Evolutionary conservation across 768 basidiomycete species (phyloP).

Genomic region (Boletus reticuloceps): DNA sequence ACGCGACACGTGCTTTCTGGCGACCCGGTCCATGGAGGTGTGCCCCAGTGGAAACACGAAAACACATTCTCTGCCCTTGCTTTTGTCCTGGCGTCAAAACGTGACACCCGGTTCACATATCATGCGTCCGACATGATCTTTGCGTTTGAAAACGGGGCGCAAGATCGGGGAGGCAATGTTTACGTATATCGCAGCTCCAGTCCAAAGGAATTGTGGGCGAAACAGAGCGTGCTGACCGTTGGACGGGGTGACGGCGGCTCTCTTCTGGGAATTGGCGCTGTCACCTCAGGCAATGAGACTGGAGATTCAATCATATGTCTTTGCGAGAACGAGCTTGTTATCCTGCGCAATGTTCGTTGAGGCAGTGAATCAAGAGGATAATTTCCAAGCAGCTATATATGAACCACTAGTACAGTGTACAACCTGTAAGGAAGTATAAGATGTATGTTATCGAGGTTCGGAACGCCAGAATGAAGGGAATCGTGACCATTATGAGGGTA

Average conservation of each 20-base stretch:
- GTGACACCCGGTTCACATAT: conserved; percentile 83
- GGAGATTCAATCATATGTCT: conserved; percentile 58
- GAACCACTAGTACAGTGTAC: conserved; percentile 31
- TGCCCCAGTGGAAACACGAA: conserved; percentile 63
- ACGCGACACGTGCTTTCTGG: conserved; percentile 51
- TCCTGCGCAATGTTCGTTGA: conserved; percentile 45
- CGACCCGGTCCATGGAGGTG: conserved; percentile 10
- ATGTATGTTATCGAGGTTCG: conserved; percentile 35
- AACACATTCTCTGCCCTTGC: conserved; percentile 88
- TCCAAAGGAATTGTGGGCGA: conserved; percentile 57
- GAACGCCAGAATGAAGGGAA: conserved; percentile 26
- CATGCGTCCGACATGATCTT: conserved; percentile 62
- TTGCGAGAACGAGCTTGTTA: conserved; percentile 71
- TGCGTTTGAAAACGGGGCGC: conserved; percentile 79
- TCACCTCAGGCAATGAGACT: conserved; percentile 33
- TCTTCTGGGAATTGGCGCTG: conserved; percentile 69
- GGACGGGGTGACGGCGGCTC: conserved; percentile 69
- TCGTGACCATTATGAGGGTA: conserved; percentile 33
- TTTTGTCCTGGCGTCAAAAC: conserved; percentile 93
- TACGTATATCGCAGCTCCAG: conserved; percentile 75
- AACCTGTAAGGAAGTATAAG: conserved; percentile 36
- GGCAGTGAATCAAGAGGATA: neutral
- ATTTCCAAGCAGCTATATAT: conserved; percentile 23
- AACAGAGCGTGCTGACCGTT: conserved; percentile 79
- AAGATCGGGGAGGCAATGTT: conserved; percentile 72